Evolutionary conservation across 1,284 basidiomycete genomes (phyloP), one percentile per base, ranked within the genome.

Genomic region (Xerocomus minutiporus): DNA sequence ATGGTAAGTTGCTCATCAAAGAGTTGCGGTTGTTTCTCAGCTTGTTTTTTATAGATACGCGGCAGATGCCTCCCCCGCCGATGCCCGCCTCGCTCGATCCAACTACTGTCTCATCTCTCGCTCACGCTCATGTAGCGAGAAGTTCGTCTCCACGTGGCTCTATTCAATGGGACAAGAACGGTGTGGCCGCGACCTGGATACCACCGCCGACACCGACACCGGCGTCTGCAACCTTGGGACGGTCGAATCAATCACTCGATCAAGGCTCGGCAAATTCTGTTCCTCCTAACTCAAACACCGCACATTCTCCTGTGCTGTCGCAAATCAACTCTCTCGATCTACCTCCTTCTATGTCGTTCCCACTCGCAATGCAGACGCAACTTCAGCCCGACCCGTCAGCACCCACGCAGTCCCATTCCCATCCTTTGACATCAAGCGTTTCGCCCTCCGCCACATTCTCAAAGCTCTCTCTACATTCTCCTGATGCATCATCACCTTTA

Each of bases 51-150:
- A 48, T 41, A 70, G 70, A 72, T 32, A 56, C 48, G 2, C 64
- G 61, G 26, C 71, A 72, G 12, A 78, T 76, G 76, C 75, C 75
- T 11, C 75, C 75, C 8, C 78, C 78, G 13, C 77, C 75, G 4
- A 69, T 78, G 57, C 76, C 75, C 5, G 70, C 73, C 7, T 63
- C 66, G 8, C 63, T 71, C 29, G 69, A 73, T 54, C 70, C 72
- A 1, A 74, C 70, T 5, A 71, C 71, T 15, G 55, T 71, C 41
- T 66, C 66, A 4, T 65, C 69, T 40, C 60, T 64, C 43, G 50
- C 45, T 7, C 65, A 62, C 39, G 56, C 63, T 8, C 59, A 52
- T 35, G 45, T 44, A 2, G 52, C 20, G 11, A 52, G 62, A 36
- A 51, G 61, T 3, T 28, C 29, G 15, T 68, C 64, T 23, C 56